Conservation (phyloP, 2,329 filamentous ascomycete genomes). For the Stachybotrys chlorohalonatus region DNA sequence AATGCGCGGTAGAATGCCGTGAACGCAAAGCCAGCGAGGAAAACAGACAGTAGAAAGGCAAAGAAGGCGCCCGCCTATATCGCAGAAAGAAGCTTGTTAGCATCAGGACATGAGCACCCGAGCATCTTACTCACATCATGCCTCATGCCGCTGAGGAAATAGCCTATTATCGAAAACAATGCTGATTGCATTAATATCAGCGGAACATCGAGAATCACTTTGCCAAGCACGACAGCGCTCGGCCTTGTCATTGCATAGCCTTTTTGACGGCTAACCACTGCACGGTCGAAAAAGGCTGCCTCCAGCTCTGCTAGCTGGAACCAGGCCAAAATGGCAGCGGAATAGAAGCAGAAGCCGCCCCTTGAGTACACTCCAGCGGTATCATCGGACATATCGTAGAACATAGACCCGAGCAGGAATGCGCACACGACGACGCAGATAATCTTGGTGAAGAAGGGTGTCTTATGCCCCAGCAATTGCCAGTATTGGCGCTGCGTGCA, state of each 20-base stretch:
- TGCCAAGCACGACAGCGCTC: conserved; percentile 2
- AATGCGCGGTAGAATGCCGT: conserved; percentile 23
- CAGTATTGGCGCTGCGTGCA: conserved; percentile 64
- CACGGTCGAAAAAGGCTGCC: conserved; percentile 1
- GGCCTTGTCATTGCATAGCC: conserved; percentile 2
- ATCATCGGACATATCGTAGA: not conserved
- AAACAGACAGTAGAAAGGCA: conserved; percentile 3
- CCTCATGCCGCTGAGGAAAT: conserved; percentile 2
- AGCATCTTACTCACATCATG: not conserved
- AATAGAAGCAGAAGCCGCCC: conserved; percentile 1
- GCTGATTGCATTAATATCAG: not conserved
- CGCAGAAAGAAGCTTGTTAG: not conserved
- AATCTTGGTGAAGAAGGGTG: conserved; percentile 59
- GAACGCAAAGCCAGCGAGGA: conserved; percentile 15
- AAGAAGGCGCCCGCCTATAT: conserved; percentile 3
- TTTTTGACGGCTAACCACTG: conserved; percentile 4
- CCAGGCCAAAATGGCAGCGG: not conserved
- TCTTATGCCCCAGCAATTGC: conserved; percentile 63
- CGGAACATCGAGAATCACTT: conserved; percentile 3
- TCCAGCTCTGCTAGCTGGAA: conserved; percentile 1
- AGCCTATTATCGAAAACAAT: not conserved
- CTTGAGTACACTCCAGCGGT: not conserved
- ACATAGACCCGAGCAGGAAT: not conserved
- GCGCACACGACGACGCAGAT: not conserved
- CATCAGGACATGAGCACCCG: no score